phyloP scores from a whole-genome alignment of 768 basidiomycete species.

The Agaricus blazei region DNA sequence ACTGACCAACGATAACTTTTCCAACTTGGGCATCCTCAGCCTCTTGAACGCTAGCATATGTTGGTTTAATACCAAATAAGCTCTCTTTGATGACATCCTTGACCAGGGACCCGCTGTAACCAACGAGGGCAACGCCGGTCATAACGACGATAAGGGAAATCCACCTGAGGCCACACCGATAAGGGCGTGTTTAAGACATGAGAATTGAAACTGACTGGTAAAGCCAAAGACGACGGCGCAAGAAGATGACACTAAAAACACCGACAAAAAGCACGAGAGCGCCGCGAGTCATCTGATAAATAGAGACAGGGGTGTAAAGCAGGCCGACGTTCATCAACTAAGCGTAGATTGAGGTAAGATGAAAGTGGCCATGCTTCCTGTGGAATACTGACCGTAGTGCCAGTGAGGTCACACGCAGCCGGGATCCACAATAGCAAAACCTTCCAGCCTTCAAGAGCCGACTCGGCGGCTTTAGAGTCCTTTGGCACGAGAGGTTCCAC shows the following conservation, averaged over 20 bases:
- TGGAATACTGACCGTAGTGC: conserved; percentile 66
- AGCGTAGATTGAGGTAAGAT: conserved; percentile 23
- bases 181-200: not conserved
- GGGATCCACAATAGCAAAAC: conserved; percentile 82
- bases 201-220: conserved; percentile 61
- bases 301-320: conserved; percentile 93
- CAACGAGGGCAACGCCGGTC: conserved; percentile 77
- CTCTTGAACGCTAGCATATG: conserved; percentile 35
- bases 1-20: conserved; percentile 68
- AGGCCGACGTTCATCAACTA: conserved; percentile 93
- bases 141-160: conserved; percentile 85
- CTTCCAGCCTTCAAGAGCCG: conserved; percentile 57
- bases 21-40: conserved; percentile 58
- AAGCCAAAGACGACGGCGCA: conserved; percentile 76
- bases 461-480: conserved; percentile 23
- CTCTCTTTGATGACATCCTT: conserved; percentile 62
- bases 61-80: conserved; percentile 23
- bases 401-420: conserved; percentile 85
- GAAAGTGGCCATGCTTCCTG: conserved; percentile 9
- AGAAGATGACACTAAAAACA: conserved; percentile 84
- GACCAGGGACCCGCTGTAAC: conserved; percentile 84
- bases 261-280: conserved; percentile 94
- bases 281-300: conserved; percentile 96
- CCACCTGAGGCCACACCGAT: conserved; percentile 55
- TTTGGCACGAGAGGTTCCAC: conserved; percentile 23